Conservation (phyloP, 2,329 filamentous ascomycete species). For the Pyrenophora graminea region DNA sequence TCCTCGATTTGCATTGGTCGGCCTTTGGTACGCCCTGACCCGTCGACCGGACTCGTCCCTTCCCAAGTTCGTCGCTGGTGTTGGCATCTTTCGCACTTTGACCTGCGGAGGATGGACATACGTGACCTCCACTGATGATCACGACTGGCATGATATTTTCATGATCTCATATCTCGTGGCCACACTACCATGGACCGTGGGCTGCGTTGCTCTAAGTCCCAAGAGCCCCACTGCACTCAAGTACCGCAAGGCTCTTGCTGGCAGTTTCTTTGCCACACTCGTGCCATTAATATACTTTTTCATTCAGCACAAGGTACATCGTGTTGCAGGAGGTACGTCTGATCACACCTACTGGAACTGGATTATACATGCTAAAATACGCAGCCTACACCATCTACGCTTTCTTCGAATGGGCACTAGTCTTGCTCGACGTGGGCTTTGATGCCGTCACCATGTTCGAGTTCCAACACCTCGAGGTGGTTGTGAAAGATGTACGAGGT, state of each 20-base stretch:
- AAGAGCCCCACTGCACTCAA: constrained; percentile 80
- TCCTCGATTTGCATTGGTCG: constrained; percentile 87
- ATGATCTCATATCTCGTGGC: constrained; percentile 98
- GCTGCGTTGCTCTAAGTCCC: constrained; percentile 86
- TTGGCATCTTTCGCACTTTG: constrained; percentile 84
- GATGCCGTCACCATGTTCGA: constrained; percentile 93
- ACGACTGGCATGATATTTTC: constrained; percentile 98
- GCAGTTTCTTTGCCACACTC: constrained; percentile 86
- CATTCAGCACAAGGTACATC: constrained; percentile 97
- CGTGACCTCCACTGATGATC: constrained; percentile 95
- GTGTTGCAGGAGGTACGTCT: constrained; percentile 81
- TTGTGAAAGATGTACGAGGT: constrained; percentile 86
- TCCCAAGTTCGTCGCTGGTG: constrained; percentile 78
- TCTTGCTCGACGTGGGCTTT: constrained; percentile 93
- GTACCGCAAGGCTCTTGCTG: constrained; percentile 83
- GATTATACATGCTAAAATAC: constrained; percentile 25
- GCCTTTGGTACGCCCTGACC: constrained; percentile 89
- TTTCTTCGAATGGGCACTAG: constrained; percentile 96
- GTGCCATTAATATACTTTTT: constrained; percentile 94
- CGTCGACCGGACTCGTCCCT: constrained; percentile 73
- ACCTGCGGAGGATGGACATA: constrained; percentile 99
- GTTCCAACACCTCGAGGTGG: constrained; percentile 85
- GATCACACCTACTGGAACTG: not conserved
- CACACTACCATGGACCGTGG: constrained; percentile 92
- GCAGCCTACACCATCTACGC: constrained; percentile 95